Base-by-base conservation (phyloP, 2,329 filamentous ascomycete species). In the Claviceps capensis region DNA sequence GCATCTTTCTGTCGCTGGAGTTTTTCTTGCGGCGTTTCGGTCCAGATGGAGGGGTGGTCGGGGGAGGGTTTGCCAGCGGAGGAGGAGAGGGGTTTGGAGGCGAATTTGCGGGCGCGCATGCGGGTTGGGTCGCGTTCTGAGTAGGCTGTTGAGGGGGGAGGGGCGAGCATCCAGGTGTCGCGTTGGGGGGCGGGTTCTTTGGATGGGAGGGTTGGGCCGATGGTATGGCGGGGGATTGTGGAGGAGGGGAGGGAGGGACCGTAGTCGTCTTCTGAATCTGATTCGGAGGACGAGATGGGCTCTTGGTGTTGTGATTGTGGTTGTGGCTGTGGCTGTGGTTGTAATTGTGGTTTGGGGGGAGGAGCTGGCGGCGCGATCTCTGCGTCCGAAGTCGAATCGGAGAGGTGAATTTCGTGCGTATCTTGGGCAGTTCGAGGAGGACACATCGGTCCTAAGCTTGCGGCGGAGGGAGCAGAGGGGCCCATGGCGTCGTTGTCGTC, bases 11-110 rank as follows among this genome's bases (percentile, higher is more conserved):
- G 69, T 41, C 88, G 77, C 66, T 85, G 83, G 53, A 86, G 80
- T 66, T 94, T 95, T 68, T 96, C 79, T 64, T 91, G 86, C 0
- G 88, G 86, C 8, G 88, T 95, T 67, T 97, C 91, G 0, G 88
- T 90, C 91, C 91, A 97, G 44, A 91, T 81, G 22, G 80, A 81
- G 62, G 79, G 77, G 46, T 88, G 75, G 4, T 64, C 67, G 9
- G 61, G 55, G 9, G 58, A 59, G 9, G 60, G 55, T 0, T 59
- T 51, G 1, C 64, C 60, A 4, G 26, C 45, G 9, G 45, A 19
- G 45, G n/a, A n/a, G 41, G 64, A 63, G 2, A 23, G 19, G 14
- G 69, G 70, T 4, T 78, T 77, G 40, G 85, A 85, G 49, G 88
- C 82, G 72, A 96, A 97, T 58, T 87, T 89, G 55, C 88, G 83